These are phyloP conservation scores for Hydrangea macrophylla DNA, from an alignment of 148 eudicot genomes.

Conservation along the genomic window DNA sequence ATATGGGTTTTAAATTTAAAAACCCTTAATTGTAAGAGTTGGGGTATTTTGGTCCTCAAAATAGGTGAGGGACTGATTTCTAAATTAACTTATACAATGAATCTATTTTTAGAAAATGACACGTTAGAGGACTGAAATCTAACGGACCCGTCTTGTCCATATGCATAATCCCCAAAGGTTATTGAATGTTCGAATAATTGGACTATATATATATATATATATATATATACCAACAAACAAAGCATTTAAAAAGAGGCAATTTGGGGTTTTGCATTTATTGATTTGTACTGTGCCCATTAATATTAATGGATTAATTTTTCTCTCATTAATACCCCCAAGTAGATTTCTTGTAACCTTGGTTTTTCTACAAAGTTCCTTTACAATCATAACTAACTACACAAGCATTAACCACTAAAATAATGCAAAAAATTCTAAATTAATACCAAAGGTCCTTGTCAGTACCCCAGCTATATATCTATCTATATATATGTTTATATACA, in stretches of 20 bases:
- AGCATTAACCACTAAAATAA: constrained; percentile 35
- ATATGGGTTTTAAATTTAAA: too few relatives aligned
- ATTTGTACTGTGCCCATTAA: constrained; percentile 18
- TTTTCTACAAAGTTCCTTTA: constrained; percentile 43
- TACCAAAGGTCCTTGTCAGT: constrained; percentile 17
- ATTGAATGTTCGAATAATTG: neutral
- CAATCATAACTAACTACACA: constrained; percentile 10
- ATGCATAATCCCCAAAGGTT: too few relatives aligned
- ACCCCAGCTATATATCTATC: constrained; percentile 15
- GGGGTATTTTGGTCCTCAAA: too few relatives aligned
- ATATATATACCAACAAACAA: neutral
- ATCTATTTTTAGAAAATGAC: too few relatives aligned
- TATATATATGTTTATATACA: constrained; percentile 13
- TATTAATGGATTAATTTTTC: constrained; percentile 2
- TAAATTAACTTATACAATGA: too few relatives aligned
- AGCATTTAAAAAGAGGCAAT: neutral
- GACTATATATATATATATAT: too few relatives aligned
- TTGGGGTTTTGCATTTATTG: constrained; percentile 29
- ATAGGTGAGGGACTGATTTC: too few relatives aligned
- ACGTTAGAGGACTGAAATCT: too few relatives aligned
- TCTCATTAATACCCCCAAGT: constrained; percentile 3
- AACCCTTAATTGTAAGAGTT: too few relatives aligned
- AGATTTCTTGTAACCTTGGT: constrained; percentile 69
- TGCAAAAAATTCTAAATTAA: constrained; percentile 23
- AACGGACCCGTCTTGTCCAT: too few relatives aligned